phyloP scores from a whole-genome alignment of 2,329 filamentous ascomycete species.

The Colletotrichum melonis region DNA sequence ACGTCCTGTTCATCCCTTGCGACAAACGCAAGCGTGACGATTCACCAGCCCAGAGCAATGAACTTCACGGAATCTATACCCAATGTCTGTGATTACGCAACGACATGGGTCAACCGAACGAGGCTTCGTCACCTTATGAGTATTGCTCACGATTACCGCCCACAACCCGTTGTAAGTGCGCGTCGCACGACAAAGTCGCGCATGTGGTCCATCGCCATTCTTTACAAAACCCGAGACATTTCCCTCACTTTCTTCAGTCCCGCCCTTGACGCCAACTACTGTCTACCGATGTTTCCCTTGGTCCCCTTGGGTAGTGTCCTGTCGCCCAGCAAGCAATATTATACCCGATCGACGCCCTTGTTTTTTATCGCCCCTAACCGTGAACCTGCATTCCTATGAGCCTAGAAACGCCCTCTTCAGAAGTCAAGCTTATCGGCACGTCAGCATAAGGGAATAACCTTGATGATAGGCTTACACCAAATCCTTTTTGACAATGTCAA shows the following conservation, averaged over 20 bases:
- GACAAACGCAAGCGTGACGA: neutral
- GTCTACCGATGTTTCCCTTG: constrained; percentile 48
- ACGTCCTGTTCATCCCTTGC: neutral
- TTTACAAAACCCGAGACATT: constrained; percentile 11
- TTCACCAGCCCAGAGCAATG: too few relatives aligned
- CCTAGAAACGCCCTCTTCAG: constrained; percentile 42
- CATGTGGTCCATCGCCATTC: neutral
- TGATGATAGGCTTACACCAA: constrained; percentile 42
- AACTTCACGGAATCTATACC: neutral
- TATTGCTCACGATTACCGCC: too few relatives aligned
- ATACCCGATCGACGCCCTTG: constrained; percentile 50
- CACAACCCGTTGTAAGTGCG: neutral
- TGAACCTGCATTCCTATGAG: constrained; percentile 48
- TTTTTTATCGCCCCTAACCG: constrained; percentile 45
- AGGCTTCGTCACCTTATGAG: neutral
- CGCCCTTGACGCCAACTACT: constrained; percentile 48
- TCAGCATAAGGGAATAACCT: constrained; percentile 32
- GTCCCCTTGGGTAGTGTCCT: constrained; percentile 53
- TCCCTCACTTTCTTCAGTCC: constrained; percentile 40
- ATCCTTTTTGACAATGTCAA: constrained; percentile 56
- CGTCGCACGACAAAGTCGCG: neutral
- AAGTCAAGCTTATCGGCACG: constrained; percentile 48
- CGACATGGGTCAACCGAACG: neutral
- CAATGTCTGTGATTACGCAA: neutral
- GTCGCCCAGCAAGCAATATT: constrained; percentile 55